Conservation (phyloP, 2,329 filamentous ascomycete species). For the Cadophora sp. region DNA sequence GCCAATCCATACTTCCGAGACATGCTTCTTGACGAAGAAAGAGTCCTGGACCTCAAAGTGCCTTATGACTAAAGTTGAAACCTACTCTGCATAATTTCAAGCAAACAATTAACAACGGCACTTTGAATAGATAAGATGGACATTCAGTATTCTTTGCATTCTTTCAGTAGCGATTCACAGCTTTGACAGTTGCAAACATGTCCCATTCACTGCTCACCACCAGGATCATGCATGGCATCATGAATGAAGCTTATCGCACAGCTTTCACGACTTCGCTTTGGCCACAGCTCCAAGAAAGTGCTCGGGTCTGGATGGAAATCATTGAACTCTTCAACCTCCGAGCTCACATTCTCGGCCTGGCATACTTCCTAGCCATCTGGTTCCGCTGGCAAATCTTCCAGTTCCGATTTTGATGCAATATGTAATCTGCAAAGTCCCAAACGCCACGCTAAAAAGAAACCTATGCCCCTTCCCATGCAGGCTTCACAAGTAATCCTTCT, state of each 20-base stretch:
- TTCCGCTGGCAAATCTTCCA: constrained; percentile 20
- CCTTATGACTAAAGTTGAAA: neutral
- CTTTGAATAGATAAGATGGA: neutral
- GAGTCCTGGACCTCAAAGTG: neutral
- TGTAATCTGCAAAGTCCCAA: constrained; percentile 36
- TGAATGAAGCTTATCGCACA: constrained; percentile 19
- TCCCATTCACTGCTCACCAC: neutral
- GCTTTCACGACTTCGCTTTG: constrained; percentile 10
- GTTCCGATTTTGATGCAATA: constrained; percentile 16
- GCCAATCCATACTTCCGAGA: neutral
- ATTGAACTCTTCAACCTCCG: constrained; percentile 2
- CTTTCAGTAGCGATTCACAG: neutral
- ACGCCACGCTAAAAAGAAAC: constrained; percentile 44
- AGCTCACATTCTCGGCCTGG: constrained; percentile 8
- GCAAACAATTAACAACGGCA: neutral
- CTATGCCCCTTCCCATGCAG: constrained; percentile 24
- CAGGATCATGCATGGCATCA: constrained; percentile 5
- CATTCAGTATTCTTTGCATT: neutral
- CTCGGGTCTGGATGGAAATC: constrained; percentile 8
- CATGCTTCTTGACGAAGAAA: neutral
- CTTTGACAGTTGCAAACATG: neutral
- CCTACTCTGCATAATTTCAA: neutral
- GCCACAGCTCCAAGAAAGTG: constrained; percentile 13
- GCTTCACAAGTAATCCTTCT: constrained; percentile 89
- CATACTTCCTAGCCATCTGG: constrained; percentile 21